Base-by-base conservation (phyloP, 2,329 filamentous ascomycete genomes). In the Fusarium redolens region DNA sequence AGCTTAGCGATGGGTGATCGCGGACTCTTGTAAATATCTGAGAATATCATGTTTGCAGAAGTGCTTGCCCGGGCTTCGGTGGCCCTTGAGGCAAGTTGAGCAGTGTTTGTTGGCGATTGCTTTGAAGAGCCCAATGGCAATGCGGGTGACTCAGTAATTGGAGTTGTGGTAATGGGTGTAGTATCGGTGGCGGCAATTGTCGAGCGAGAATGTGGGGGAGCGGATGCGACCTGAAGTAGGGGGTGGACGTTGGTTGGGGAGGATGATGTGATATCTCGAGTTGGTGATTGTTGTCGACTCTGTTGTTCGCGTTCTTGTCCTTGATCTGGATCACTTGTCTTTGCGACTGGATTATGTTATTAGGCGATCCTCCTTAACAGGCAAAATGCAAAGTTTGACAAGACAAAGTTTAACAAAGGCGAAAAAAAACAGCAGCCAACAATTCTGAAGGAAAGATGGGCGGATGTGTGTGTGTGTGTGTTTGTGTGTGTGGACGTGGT, bases 11-110 rank as follows among this genome's bases (percentile, higher is more conserved):
- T 81, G 14, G 87, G 86, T 44, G 86, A 86, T 76, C 85, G 86
- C 44, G 87, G 85, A 56, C 85, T 86, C 80, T 86, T 89, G 80
- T 89, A 90, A 56, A 90, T 83, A 76, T 89, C 88, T 65, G 87
- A 88, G 79, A 90, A 90, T 71, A 89, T 84, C 88, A 90, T 90
- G 70, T 65, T 62, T 60, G 75, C 38, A 15, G 60, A 69, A 15
- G 64, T 47, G 35, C 38, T 41, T 48, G 68, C 71, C 68, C 66
- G 76, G 71, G 69, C 67, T 69, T 65, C 54, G 12, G 59, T 66
- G 35, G 71, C 68, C 74, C 71, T 48, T 41, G 65, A 64, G 68
- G 75, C 68, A 59, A 69, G 25, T 54, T 62, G 58, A 38, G 44
- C 44, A 58, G 61, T 60, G 31, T 35, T 59, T 63, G 61, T 47